phyloP scores from a whole-genome alignment of 371 early-diverging fungal genomes.

The Gilbertella persicaria region DNA sequence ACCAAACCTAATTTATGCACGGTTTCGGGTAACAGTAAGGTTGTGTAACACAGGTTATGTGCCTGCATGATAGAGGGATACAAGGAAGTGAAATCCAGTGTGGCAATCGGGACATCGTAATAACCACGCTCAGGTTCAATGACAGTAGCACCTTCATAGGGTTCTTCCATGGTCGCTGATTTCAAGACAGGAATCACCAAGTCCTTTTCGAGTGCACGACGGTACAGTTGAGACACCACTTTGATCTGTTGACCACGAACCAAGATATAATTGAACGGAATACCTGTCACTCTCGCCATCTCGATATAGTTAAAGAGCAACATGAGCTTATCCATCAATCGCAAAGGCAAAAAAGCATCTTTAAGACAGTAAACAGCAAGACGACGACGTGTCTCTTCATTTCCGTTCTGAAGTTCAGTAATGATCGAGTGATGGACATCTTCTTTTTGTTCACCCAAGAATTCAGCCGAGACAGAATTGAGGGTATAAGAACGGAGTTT shows the following conservation, averaged over 20 bases:
- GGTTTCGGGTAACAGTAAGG: conserved; percentile 68
- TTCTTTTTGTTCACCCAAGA: conserved; percentile 99
- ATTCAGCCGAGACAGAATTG: conserved; percentile 97
- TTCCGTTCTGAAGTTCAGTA: conserved; percentile 94
- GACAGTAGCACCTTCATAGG: conserved; percentile 99
- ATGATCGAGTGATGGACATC: conserved; percentile 99
- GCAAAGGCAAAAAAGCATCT: conserved; percentile 98
- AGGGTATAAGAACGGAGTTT: conserved; percentile 98
- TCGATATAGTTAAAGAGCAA: conserved; percentile 97
- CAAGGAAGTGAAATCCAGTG: conserved; percentile 98
- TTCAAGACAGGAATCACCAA: conserved; percentile 93
- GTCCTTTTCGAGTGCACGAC: conserved; percentile 84
- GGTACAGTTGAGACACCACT: conserved; percentile 96
- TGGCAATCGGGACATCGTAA: conserved; percentile 96
- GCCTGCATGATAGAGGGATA: conserved; percentile 99
- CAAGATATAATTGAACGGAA: conserved; percentile 96
- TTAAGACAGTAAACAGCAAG: conserved; percentile 99
- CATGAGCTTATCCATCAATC: conserved; percentile 98
- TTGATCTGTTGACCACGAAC: conserved; percentile 98
- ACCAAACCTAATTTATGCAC: conserved; percentile 69
- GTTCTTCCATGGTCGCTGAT: conserved; percentile 80
- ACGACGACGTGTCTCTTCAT: conserved; percentile 94
- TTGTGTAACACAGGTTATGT: conserved; percentile 99
- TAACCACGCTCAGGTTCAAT: conserved; percentile 98
- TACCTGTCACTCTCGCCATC: conserved; percentile 98